Evolutionary conservation across 1,139 yeast genomes (phyloP).

Genomic region (Yamadazyma membranifaciens): DNA sequence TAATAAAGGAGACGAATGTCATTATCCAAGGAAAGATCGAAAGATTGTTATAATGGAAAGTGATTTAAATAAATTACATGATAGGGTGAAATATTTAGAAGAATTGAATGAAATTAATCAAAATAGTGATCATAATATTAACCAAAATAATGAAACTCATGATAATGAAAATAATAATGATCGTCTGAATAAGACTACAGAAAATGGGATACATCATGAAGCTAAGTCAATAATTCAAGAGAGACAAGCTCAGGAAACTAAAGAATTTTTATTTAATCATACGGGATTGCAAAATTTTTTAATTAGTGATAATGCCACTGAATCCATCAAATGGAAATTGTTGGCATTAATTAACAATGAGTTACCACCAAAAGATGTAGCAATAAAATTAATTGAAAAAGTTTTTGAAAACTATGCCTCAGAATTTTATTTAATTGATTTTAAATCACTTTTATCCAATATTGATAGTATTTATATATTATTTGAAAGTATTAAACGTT

Average conservation of each 20-base stretch:
- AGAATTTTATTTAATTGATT: slow-evolving; percentile 16
- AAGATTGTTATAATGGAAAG: slow-evolving; percentile 53
- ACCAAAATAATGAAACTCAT: background rate
- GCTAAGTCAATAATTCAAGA: slow-evolving; percentile 12
- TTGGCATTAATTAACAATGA: slow-evolving; percentile 17
- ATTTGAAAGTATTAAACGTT: slow-evolving; percentile 20
- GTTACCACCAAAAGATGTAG: slow-evolving; percentile 16
- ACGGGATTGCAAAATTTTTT: slow-evolving; percentile 20
- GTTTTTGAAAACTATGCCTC: slow-evolving; percentile 15
- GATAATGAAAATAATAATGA: background rate
- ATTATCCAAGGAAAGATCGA: slow-evolving; percentile 49
- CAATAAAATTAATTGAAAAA: slow-evolving; percentile 10
- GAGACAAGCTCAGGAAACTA: slow-evolving; percentile 11
- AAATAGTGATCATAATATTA: background rate
- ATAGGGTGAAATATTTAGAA: slow-evolving; percentile 38
- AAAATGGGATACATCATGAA: background rate
- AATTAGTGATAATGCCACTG: slow-evolving; percentile 26
- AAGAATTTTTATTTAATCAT: slow-evolving; percentile 14
- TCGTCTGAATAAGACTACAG: too few species aligned
- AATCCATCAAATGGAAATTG: slow-evolving; percentile 26
- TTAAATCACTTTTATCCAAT: slow-evolving; percentile 4
- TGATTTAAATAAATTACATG: slow-evolving; percentile 44
- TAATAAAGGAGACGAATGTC: slow-evolving; percentile 36
- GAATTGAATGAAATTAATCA: background rate
- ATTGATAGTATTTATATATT: slow-evolving; percentile 30